These are phyloP conservation scores for Venturia nashicola DNA, from an alignment of 2,329 filamentous ascomycete species.

Conservation along the genomic window DNA sequence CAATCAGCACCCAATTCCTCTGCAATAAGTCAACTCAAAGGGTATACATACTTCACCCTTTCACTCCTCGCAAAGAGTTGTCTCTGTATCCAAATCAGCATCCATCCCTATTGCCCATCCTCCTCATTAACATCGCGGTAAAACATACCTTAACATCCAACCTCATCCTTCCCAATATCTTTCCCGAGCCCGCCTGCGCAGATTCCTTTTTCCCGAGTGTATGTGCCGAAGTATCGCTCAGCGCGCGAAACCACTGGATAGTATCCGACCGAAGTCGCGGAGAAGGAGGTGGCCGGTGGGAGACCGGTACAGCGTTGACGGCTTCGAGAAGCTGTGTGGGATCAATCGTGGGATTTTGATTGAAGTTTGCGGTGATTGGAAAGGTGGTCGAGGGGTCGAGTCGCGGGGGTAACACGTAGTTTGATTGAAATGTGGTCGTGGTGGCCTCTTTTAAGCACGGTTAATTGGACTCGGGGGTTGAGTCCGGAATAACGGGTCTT, in stretches of 20 bases:
- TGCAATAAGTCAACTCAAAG: conserved; percentile 47
- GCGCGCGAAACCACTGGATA: not conserved
- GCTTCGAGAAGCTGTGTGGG: not conserved
- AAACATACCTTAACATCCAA: conserved; percentile 31
- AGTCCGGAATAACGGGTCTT: too few species aligned
- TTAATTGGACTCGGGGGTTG: too few species aligned
- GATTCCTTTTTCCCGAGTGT: not conserved
- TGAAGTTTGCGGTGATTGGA: not conserved
- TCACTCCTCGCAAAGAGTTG: conserved; percentile 82
- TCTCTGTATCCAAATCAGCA: conserved; percentile 45
- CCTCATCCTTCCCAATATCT: conserved; percentile 23
- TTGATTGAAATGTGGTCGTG: too few species aligned
- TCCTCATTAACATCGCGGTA: not conserved
- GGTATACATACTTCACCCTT: conserved; percentile 56
- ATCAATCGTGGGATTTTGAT: not conserved
- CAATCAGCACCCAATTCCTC: not conserved
- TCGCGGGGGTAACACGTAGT: too few species aligned
- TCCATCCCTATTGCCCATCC: not conserved
- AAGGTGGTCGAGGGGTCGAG: not conserved
- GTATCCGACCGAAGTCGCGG: not conserved
- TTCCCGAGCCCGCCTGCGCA: not conserved
- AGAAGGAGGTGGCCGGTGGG: not conserved
- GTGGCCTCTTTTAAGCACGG: too few species aligned
- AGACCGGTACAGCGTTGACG: not conserved
- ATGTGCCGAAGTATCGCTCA: not conserved